Conservation (phyloP, 139 green algal genomes). For the Asterochloris sp. region DNA sequence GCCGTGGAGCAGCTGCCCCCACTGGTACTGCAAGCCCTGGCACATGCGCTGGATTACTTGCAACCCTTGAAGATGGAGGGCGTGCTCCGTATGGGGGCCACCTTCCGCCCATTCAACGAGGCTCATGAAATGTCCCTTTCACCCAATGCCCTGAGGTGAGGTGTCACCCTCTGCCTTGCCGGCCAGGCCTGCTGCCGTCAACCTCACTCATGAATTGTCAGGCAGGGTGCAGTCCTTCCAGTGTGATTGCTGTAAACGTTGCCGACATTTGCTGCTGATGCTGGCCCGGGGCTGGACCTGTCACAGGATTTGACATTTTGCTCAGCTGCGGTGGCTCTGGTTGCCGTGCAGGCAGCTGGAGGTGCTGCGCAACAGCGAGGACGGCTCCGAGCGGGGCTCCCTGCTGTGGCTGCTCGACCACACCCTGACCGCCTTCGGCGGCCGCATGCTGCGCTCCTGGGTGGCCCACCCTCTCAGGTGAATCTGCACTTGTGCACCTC, state of each 20-base stretch:
- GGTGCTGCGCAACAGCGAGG: constrained; percentile 36
- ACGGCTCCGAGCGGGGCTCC: constrained; percentile 49
- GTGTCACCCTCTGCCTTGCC: no score
- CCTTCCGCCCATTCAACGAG: constrained; percentile 20
- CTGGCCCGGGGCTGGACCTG: no score
- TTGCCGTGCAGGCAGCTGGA: constrained; percentile 37
- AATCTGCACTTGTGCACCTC: no score
- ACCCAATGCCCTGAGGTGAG: constrained; percentile 25
- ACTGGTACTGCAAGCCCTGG: constrained; percentile 48
- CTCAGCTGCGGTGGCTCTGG: no score
- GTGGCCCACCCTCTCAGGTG: constrained; percentile 54
- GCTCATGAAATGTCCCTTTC: constrained; percentile 26
- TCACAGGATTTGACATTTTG: no score
- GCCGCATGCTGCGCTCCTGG: constrained; percentile 75
- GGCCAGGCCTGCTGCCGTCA: no score
- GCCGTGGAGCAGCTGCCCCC: constrained; percentile 18
- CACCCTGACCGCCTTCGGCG: constrained; percentile 62
- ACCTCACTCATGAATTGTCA: no score
- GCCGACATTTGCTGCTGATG: no score
- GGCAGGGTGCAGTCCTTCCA: no score
- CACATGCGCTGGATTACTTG: constrained; percentile 61
- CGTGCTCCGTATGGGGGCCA: constrained; percentile 46
- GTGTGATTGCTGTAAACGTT: no score
- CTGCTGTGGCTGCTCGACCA: constrained; percentile 83
- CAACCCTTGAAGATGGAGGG: constrained; percentile 57